These are phyloP conservation scores for Paraphysoderma sedebokerense DNA, from an alignment of 371 early-diverging fungal species.

Conservation along the genomic window DNA sequence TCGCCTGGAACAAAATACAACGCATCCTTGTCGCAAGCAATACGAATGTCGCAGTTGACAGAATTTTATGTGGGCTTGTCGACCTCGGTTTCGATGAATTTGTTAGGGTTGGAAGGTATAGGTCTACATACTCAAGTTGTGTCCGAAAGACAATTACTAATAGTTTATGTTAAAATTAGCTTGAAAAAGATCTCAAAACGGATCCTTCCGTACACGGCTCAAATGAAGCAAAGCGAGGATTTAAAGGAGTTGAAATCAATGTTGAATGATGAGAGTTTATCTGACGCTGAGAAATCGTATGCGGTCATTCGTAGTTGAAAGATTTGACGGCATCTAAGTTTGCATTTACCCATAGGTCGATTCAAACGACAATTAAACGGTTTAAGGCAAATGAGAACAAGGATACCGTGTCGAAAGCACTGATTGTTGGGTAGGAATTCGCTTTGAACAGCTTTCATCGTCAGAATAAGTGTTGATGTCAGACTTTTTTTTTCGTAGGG, in stretches of 20 bases:
- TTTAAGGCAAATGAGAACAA: too few species aligned
- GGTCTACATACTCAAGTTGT: too few species aligned
- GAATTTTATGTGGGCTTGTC: conserved; percentile 48
- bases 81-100: conserved; percentile 56
- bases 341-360: too few species aligned
- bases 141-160: too few species aligned
- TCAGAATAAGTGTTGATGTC: too few species aligned
- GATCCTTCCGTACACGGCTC: conserved; percentile 46
- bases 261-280: conserved; percentile 34
- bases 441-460: conserved; percentile 33
- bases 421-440: conserved; percentile 20
- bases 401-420: too few species aligned
- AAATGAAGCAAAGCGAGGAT: conserved; percentile 25
- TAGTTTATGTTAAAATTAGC: too few species aligned
- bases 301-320: too few species aligned
- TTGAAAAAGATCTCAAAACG: conserved; percentile 56
- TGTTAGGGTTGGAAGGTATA: conserved; percentile 71
- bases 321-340: too few species aligned
- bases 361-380: conserved; percentile 41
- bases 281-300: too few species aligned
- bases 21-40: conserved; percentile 36
- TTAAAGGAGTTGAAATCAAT: conserved; percentile 32
- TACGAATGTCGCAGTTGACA: conserved; percentile 82
- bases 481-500: too few species aligned
- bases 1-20: conserved; percentile 15